phyloP scores from a whole-genome alignment of 768 basidiomycete genomes.

The Naematelia aurantialba region DNA sequence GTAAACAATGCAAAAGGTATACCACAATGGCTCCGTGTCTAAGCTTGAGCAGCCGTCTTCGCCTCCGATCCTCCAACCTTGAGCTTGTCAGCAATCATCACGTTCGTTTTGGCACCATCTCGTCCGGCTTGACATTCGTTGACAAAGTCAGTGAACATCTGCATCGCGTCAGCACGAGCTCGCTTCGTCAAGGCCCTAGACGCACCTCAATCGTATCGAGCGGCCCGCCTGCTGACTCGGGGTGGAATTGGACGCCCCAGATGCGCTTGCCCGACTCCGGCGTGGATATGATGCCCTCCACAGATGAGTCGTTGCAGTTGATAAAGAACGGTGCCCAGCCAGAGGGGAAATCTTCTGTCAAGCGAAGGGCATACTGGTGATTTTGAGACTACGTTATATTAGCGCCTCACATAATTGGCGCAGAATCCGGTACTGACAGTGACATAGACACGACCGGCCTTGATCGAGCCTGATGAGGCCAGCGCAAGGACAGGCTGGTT shows the following conservation, averaged over 20 bases:
- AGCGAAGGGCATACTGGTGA: constrained; percentile 93
- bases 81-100: constrained; percentile 40
- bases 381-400: constrained; percentile 57
- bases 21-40: neutral
- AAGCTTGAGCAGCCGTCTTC: constrained; percentile 19
- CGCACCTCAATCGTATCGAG: constrained; percentile 93
- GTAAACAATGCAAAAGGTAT: neutral
- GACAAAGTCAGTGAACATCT: constrained; percentile 93
- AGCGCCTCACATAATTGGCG: constrained; percentile 1
- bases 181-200: neutral
- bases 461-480: constrained; percentile 88
- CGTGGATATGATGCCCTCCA: constrained; percentile 97
- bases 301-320: constrained; percentile 98
- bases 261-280: constrained; percentile 79
- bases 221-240: constrained; percentile 96
- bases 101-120: constrained; percentile 9
- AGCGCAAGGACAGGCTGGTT: constrained; percentile 97
- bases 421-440: constrained; percentile 52
- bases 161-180: neutral
- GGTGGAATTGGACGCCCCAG: constrained; percentile 99
- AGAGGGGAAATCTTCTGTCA: constrained; percentile 89
- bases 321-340: constrained; percentile 99
- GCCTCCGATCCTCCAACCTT: constrained; percentile 30
- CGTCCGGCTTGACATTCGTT: constrained; percentile 62
- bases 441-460: constrained; percentile 93